These are phyloP conservation scores for Nemania sp. DNA, from an alignment of 2,329 filamentous ascomycete genomes.

Conservation along the genomic window DNA sequence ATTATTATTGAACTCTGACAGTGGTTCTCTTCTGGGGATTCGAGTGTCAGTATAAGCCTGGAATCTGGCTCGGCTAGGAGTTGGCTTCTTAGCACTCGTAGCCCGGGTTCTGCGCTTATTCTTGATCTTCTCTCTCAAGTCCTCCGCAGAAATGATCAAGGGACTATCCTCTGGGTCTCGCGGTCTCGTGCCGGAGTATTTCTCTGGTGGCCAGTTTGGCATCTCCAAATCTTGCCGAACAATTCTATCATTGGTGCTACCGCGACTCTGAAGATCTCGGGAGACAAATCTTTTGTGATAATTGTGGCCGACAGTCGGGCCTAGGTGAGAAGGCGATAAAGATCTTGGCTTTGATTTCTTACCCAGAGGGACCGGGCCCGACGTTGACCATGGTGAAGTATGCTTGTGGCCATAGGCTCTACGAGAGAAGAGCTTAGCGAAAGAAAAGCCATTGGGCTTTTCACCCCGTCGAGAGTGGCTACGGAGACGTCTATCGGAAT, in stretches of 20 bases:
- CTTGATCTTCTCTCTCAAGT: neutral
- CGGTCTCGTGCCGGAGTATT: neutral
- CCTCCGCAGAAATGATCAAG: neutral
- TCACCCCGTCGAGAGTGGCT: conserved; percentile 9
- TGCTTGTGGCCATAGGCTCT: neutral
- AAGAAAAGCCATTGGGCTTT: conserved; percentile 12
- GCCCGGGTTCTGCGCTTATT: neutral
- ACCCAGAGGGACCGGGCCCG: conserved; percentile 17
- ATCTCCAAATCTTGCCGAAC: neutral
- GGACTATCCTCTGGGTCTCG: neutral
- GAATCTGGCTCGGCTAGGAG: neutral
- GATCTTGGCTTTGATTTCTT: conserved; percentile 24
- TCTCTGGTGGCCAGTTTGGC: neutral
- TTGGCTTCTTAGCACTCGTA: conserved; percentile 3
- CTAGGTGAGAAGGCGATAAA: too few relatives aligned
- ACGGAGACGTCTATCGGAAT: conserved; percentile 13
- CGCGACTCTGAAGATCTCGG: neutral
- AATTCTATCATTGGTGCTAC: neutral
- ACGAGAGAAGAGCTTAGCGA: conserved; percentile 22
- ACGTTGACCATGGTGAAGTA: neutral
- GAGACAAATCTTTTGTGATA: too few relatives aligned
- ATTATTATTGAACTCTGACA: neutral
- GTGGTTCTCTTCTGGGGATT: neutral
- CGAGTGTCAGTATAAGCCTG: conserved; percentile 7
- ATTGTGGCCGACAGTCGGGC: too few relatives aligned